These are phyloP conservation scores for Ceratobasidium sp. DNA, from an alignment of 1,284 basidiomycete genomes.

Conservation along the genomic window DNA sequence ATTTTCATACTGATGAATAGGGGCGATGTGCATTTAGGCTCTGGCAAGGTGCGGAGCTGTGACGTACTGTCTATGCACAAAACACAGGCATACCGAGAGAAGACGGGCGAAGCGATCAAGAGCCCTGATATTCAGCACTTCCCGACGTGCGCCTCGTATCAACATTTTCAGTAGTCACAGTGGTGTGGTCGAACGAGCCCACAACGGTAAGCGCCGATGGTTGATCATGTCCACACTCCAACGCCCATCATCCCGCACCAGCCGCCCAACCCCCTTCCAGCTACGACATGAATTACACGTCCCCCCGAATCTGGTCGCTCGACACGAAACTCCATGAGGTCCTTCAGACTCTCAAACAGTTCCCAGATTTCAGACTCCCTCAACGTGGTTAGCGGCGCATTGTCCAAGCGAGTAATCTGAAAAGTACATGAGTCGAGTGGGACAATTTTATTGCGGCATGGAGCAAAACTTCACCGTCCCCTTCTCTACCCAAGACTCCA, in stretches of 20 bases:
- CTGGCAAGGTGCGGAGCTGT: constrained; percentile 12
- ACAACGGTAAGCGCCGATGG: background rate
- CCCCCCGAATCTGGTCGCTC: constrained; percentile 34
- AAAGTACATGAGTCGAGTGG: background rate
- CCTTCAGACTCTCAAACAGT: constrained; percentile 29
- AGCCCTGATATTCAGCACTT: background rate
- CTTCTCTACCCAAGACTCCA: constrained; percentile 37
- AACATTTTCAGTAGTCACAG: background rate
- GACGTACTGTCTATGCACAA: constrained; percentile 1
- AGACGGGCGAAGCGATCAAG: constrained; percentile 12
- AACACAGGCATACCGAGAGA: constrained; percentile 19
- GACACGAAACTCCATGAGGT: constrained; percentile 46
- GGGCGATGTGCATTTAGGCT: constrained; percentile 19
- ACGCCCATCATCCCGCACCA: constrained; percentile 43
- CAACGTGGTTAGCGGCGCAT: constrained; percentile 25
- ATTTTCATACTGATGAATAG: constrained; percentile 16
- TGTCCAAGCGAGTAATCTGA: constrained; percentile 30
- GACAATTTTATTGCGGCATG: background rate
- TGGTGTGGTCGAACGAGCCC: background rate
- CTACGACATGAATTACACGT: constrained; percentile 45
- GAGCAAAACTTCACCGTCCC: constrained; percentile 37
- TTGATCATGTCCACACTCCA: constrained; percentile 34
- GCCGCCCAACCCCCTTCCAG: constrained; percentile 22
- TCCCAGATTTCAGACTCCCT: constrained; percentile 40
- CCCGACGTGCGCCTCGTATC: background rate